Conservation (phyloP, 1,284 basidiomycete species). For the Stygiomarasmius scandens region DNA sequence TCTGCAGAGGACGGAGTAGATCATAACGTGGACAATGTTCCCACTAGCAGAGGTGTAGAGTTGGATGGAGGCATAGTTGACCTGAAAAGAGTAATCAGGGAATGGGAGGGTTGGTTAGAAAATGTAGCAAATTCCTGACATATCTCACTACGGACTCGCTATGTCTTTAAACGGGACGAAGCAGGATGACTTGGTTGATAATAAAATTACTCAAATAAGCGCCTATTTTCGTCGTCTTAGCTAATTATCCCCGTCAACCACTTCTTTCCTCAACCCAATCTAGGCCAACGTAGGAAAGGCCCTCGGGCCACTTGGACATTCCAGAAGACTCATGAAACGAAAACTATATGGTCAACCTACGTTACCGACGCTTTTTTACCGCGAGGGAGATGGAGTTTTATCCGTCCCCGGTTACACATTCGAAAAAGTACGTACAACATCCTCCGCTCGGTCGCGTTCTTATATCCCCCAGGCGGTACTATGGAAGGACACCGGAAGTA, state of each 20-base stretch:
- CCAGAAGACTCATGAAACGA: slow-evolving; percentile 37
- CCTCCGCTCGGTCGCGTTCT: background rate
- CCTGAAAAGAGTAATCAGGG: background rate
- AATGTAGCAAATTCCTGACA: background rate
- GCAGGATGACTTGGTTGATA: no score
- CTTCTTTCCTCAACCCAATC: background rate
- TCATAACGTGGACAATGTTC: background rate
- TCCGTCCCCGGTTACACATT: slow-evolving; percentile 71
- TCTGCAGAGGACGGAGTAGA: background rate
- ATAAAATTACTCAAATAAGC: no score
- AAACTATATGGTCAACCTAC: slow-evolving; percentile 47
- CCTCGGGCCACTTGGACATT: background rate
- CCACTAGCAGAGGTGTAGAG: background rate
- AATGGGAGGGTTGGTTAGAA: slow-evolving; percentile 8
- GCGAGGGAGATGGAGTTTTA: slow-evolving; percentile 52
- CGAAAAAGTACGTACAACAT: slow-evolving; percentile 50
- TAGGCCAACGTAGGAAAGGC: background rate
- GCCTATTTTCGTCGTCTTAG: no score
- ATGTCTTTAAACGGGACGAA: no score
- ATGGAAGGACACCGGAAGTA: slow-evolving; percentile 74
- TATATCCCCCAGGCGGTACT: slow-evolving; percentile 45
- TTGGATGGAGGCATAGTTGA: background rate
- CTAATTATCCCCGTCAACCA: background rate
- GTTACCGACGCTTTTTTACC: slow-evolving; percentile 49
- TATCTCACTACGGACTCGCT: no score